These are phyloP conservation scores for Porcisia deanei DNA, from an alignment of 208 protist genomes.

Conservation along the genomic window DNA sequence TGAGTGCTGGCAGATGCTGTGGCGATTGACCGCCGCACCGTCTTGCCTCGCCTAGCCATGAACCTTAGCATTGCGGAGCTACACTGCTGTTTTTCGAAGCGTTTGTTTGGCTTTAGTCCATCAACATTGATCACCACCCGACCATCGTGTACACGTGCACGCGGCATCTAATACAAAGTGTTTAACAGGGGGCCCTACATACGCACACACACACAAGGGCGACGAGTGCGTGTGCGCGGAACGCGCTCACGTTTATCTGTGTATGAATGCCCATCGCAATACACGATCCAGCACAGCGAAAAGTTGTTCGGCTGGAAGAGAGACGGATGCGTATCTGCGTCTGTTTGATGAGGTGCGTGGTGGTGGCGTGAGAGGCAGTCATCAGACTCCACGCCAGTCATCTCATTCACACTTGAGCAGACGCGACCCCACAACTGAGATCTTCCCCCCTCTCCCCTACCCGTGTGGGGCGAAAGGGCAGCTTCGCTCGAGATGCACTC, in stretches of 20 bases:
- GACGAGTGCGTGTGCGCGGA: not conserved
- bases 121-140: not conserved
- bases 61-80: not conserved
- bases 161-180: conserved; percentile 12
- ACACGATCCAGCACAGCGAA: not conserved
- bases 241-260: not conserved
- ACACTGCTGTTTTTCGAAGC: not conserved
- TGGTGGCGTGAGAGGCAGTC: not conserved
- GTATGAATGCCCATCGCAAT: not conserved
- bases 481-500: not conserved
- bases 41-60: not conserved
- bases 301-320: not conserved
- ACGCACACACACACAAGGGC: not conserved
- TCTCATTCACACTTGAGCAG: not conserved
- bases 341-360: not conserved
- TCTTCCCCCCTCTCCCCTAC: not conserved
- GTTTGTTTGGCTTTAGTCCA: not conserved
- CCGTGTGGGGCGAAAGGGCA: too few species aligned
- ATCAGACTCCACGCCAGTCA: too few species aligned
- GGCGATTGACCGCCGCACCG: not conserved
- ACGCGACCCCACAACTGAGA: not conserved
- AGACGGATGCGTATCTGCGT: not conserved
- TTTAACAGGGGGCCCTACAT: conserved; percentile 8
- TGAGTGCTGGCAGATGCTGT: not conserved
- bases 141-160: not conserved